These are phyloP conservation scores for Starmerella geochares DNA, from an alignment of 805 yeast species.

Conservation along the genomic window DNA sequence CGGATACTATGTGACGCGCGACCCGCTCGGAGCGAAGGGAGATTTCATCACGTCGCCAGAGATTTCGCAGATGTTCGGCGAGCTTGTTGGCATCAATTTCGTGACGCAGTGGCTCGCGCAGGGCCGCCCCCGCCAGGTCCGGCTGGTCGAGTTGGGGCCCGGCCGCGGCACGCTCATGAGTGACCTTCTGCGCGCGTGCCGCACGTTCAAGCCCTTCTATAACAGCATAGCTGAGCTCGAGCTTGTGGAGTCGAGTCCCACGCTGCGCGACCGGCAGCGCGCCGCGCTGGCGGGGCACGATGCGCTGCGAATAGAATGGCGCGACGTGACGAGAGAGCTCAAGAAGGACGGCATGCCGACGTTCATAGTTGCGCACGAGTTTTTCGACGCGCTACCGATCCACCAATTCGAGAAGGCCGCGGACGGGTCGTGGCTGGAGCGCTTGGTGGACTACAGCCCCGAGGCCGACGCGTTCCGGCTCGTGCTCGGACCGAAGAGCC, in stretches of 20 bases:
- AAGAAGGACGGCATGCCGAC: constrained; percentile 38
- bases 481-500: constrained; percentile 11
- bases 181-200: constrained; percentile 42
- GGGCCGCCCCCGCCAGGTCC: constrained; percentile 40
- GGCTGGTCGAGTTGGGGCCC: constrained; percentile 72
- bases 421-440: constrained; percentile 60
- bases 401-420: constrained; percentile 50
- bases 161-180: constrained; percentile 71
- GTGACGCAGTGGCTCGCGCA: constrained; percentile 47
- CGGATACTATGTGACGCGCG: constrained; percentile 70
- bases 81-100: constrained; percentile 66
- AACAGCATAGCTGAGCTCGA: constrained; percentile 34
- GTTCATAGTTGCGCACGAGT: constrained; percentile 72
- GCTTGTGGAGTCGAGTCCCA: constrained; percentile 62
- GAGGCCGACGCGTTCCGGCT: constrained; percentile 16
- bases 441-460: constrained; percentile 47
- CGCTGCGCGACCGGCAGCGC: constrained; percentile 50
- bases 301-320: constrained; percentile 36
- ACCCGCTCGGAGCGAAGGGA: constrained; percentile 59
- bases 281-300: constrained; percentile 45
- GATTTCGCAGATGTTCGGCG: constrained; percentile 79
- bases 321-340: constrained; percentile 28
- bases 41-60: constrained; percentile 83
- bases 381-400: constrained; percentile 77
- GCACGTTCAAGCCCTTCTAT: constrained; percentile 32